These are phyloP conservation scores for Botrytis byssoidea DNA, from an alignment of 2,329 filamentous ascomycete species.

Conservation along the genomic window DNA sequence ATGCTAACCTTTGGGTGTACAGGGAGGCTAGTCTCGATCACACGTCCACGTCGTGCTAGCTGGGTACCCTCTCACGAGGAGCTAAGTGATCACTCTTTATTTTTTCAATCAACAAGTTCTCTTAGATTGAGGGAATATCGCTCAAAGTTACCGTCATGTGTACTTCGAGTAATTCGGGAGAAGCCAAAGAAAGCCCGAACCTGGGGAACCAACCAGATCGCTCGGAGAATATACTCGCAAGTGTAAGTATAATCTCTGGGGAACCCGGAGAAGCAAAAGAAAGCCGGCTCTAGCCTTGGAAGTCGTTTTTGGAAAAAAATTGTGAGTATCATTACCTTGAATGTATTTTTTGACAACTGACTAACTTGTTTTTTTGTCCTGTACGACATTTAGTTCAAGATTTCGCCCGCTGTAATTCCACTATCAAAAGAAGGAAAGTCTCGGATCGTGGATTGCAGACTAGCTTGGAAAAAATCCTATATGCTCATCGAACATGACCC, in stretches of 20 bases:
- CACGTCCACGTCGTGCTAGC: conserved; percentile 8
- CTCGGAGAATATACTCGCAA: neutral
- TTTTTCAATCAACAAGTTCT: neutral
- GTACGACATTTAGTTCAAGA: too few species aligned
- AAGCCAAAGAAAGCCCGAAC: conserved; percentile 2
- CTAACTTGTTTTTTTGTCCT: neutral
- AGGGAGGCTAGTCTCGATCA: conserved; percentile 12
- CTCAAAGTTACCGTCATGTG: neutral
- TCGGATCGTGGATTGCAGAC: neutral
- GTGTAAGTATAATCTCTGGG: neutral
- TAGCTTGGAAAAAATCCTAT: too few species aligned
- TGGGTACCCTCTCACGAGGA: conserved; percentile 4
- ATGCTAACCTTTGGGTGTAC: neutral
- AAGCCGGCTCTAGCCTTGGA: neutral
- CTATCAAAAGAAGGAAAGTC: too few species aligned
- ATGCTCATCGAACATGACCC: too few species aligned
- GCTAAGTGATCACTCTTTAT: conserved; percentile 6
- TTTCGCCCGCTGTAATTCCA: too few species aligned
- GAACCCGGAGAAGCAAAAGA: conserved; percentile 6
- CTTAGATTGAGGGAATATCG: neutral
- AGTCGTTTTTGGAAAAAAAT: neutral
- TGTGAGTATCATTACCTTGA: neutral
- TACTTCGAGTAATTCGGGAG: neutral
- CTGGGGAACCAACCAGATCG: neutral
- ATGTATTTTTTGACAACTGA: fast-evolving